Evolutionary conservation across 768 basidiomycete species (phyloP), one percentile per base, ranked within the genome.

Genomic region (Candolleomyces eurysporus): DNA sequence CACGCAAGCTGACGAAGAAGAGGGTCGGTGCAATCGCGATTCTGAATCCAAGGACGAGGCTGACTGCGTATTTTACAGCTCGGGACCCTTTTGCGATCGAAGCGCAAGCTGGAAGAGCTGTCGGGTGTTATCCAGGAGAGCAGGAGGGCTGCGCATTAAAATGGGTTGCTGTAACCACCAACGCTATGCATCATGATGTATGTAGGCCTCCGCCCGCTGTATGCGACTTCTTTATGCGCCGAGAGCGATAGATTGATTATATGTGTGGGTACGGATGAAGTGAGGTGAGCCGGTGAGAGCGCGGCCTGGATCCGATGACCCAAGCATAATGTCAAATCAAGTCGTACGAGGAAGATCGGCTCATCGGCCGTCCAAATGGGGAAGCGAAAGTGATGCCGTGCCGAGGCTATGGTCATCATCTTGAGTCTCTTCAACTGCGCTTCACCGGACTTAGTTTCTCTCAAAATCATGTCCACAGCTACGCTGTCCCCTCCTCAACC

Each of bases 1-100:
- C 96, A 62, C 86, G 94, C 77, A 98, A 98, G 83, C 82, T 98
- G 84, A 96, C 95, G 69, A 99, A 99, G 89, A 98, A 96, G 84
- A 89, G 95, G 84, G 96, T 97, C 72, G 68, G 89, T 86, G 5
- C 26, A 26, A 57, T 56, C 57, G 16, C 40, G 21, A 17, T 52
- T 63, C 54, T 48, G 31, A 39, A 39, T 42, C 2, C 19, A 16
- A 56, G 31, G 42, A 48, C 58, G 31, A 58, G 26, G 61, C 57
- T 61, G 48, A 64, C 42, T 61, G 19, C 64, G 14, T 58, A 60
- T 49, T 42, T 51, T 30, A 61, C 70, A 95, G 94, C 89, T 99
- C 71, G 97, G 97, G 42, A 98, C 97, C n/a, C 85, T 98, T 68
- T 82, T 96, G 72, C 94, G 97, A 69, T 96, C 96, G 68, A 99